These are phyloP conservation scores for Cutaneotrichosporon daszewskae DNA, from an alignment of 1,284 basidiomycete genomes.

Conservation along the genomic window DNA sequence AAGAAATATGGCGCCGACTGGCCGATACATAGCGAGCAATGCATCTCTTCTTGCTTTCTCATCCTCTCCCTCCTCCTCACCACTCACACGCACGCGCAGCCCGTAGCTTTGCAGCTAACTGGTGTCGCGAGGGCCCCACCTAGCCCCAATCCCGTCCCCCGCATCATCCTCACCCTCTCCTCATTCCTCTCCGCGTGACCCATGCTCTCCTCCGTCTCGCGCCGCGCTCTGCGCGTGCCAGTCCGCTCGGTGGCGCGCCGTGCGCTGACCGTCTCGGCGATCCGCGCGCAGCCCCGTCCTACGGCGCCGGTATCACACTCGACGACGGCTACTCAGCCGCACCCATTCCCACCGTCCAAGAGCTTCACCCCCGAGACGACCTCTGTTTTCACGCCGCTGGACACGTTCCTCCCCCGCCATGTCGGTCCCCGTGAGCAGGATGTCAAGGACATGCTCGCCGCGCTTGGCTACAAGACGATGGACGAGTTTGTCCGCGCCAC, in stretches of 20 bases:
- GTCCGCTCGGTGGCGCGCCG: slow-evolving; percentile 14
- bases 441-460: slow-evolving; percentile 67
- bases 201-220: no score
- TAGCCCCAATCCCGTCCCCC: no score
- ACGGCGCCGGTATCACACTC: slow-evolving; percentile 23
- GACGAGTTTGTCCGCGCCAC: slow-evolving; percentile 76
- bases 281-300: slow-evolving; percentile 17
- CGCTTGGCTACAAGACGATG: slow-evolving; percentile 75
- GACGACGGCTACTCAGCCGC: slow-evolving; percentile 43
- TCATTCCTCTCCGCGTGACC: no score
- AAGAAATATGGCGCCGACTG: no score
- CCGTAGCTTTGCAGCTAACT: no score
- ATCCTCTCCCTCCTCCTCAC: no score
- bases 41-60: no score
- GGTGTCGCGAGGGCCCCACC: no score
- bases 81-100: no score
- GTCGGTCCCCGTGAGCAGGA: slow-evolving; percentile 79
- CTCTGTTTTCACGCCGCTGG: slow-evolving; percentile 66
- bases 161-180: no score
- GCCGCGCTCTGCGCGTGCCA: slow-evolving; percentile 11
- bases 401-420: slow-evolving; percentile 81
- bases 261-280: slow-evolving; percentile 17
- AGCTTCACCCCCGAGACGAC: slow-evolving; percentile 32
- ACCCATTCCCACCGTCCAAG: slow-evolving; percentile 34
- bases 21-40: no score